phyloP scores from a whole-genome alignment of 2,329 filamentous ascomycete species.

The Aureobasidium zeae region DNA sequence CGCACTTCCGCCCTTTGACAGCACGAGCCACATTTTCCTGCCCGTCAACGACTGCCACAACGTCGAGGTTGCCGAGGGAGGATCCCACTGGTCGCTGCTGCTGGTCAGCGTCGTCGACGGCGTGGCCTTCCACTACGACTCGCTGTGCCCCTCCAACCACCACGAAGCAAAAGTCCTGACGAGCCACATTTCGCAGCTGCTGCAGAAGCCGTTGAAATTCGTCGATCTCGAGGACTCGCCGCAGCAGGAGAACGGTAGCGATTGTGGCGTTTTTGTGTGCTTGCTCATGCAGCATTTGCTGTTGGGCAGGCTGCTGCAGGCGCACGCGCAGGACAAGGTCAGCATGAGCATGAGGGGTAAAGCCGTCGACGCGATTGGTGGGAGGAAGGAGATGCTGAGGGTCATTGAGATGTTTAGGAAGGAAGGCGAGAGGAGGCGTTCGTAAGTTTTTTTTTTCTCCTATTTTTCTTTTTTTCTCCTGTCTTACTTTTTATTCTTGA shows the following conservation, averaged over 20 bases:
- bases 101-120: slow-evolving; percentile 82
- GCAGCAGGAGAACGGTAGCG: slow-evolving; percentile 82
- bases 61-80: slow-evolving; percentile 69
- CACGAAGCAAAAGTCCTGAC: slow-evolving; percentile 62
- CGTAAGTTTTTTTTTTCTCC: slow-evolving; percentile 61
- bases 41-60: slow-evolving; percentile 86
- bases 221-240: slow-evolving; percentile 77
- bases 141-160: slow-evolving; percentile 65
- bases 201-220: slow-evolving; percentile 61
- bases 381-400: slow-evolving; percentile 80
- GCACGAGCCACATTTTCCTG: slow-evolving; percentile 85
- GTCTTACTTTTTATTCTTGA: neutral
- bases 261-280: slow-evolving; percentile 95
- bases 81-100: slow-evolving; percentile 89
- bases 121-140: slow-evolving; percentile 95
- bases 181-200: slow-evolving; percentile 57
- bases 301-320: slow-evolving; percentile 68
- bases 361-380: slow-evolving; percentile 68
- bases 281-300: slow-evolving; percentile 91
- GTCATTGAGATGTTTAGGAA: slow-evolving; percentile 81
- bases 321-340: slow-evolving; percentile 74
- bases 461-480: neutral
- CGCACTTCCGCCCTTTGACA: slow-evolving; percentile 70
- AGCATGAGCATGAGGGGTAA: slow-evolving; percentile 89
- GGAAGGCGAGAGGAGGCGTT: slow-evolving; percentile 75